Evolutionary conservation across 2,329 filamentous ascomycete species (phyloP).

Genomic region (Fragosphaeria purpurea): DNA sequence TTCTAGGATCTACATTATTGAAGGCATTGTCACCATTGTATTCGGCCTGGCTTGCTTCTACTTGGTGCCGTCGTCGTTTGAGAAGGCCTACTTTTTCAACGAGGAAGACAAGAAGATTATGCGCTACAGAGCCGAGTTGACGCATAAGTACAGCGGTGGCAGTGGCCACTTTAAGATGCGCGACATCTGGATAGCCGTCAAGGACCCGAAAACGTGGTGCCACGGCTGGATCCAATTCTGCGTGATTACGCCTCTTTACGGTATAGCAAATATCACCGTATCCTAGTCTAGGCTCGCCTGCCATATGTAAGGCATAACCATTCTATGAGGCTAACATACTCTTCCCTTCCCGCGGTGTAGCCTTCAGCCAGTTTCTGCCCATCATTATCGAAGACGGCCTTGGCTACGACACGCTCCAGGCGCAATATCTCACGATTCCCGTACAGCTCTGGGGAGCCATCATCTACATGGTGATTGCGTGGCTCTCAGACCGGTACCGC

Average conservation of each 20-base stretch:
- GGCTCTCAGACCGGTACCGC: not conserved
- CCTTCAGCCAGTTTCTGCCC: not conserved
- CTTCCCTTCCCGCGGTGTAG: not conserved
- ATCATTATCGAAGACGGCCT: constrained; percentile 1
- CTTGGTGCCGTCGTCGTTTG: constrained; percentile 35
- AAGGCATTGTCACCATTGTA: constrained; percentile 34
- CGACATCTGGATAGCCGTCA: constrained; percentile 36
- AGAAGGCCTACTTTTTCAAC: constrained; percentile 37
- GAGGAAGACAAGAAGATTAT: constrained; percentile 40
- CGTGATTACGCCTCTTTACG: not conserved
- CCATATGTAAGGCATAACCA: too few species aligned
- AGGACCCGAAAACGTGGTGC: constrained; percentile 41
- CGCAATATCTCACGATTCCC: not conserved
- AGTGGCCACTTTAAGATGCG: constrained; percentile 38
- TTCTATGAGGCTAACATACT: too few species aligned
- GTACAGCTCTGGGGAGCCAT: not conserved
- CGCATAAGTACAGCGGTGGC: constrained; percentile 35
- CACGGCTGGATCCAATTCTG: constrained; percentile 20
- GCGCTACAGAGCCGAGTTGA: constrained; percentile 33
- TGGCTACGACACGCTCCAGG: not conserved
- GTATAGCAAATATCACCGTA: too few species aligned
- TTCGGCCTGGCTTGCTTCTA: constrained; percentile 35
- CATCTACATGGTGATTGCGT: not conserved
- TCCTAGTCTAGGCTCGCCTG: too few species aligned
- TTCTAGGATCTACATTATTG: constrained; percentile 35